Base-by-base conservation (phyloP, 306 rosid species). In the Quercus aquifolioides region DNA sequence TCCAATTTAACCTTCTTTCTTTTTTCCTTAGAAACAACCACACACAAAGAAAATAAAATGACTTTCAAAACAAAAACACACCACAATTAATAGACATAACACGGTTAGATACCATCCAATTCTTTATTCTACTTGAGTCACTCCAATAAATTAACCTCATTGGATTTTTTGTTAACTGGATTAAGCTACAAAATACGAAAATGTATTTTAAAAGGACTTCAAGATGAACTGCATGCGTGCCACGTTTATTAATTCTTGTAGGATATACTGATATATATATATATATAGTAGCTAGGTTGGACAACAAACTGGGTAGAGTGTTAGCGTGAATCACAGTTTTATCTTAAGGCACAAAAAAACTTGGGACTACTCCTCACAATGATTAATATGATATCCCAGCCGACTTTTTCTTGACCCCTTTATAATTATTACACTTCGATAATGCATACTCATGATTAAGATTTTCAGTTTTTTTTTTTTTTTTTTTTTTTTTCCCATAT, bases 201-300 rank as follows among this genome's bases (percentile, higher is more conserved):
- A 1, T 12, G 2, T 1, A 55, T 55, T 19, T 73, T 5, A 5
- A 13, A 12, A 33, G 30, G 54, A 69, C 54, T 59, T 73, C 65
- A 56, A 28, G 23, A 56, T 38, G 46, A 21, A 20, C 51, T 79
- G 80, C 74, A 87, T 81, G 86, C 55, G 33, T 73, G 86, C 30
- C 30, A 74, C 76, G 63, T 80, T 77, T 74, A 25, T 55, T 58
- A 55, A 72, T 74, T 78, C 78, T 77, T 62, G 58, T 43, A 62
- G 79, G 80, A 67, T 55, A 28, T 18, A 55, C 9, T 41, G 46
- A 41, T 41, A 35, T 35, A 35, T 35, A 41, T 41, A 41, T 38
- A 33, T 33, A 33, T 33, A 38, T 41, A 41, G 12, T 41, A 41
- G 46, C 46, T 59, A 26, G 17, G 2, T 33, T 58, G 21, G 46